Base-by-base conservation (phyloP, 495 filamentous ascomycete species). In the Penicillium steckii region DNA sequence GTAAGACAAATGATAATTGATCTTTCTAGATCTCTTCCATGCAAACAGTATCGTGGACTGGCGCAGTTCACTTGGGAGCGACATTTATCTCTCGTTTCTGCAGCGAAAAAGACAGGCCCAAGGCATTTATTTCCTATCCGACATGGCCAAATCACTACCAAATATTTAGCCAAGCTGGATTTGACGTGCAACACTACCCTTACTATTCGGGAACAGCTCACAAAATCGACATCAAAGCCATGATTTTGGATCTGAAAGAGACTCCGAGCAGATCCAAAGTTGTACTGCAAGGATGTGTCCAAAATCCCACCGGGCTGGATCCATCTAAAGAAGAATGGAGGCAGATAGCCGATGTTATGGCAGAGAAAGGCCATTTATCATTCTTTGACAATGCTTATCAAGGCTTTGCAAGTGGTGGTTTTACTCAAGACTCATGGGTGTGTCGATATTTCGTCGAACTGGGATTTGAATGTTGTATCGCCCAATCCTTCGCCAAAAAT, bases 1-100 rank as follows among this genome's bases (percentile, higher is more conserved):
- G n/a, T n/a, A n/a, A n/a, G n/a, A n/a, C n/a, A n/a, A n/a, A n/a
- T n/a, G 47, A 4, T 38, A 25, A 8, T 17, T 17, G 18, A 19
- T 25, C 7, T 50, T 50, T 17, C 15, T 50, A 10, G 19, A 23
- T 13, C 38, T 41, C 44, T 10, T 64, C 58, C 21, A 55, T 69
- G 1, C 87, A 90, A 66, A 90, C 90, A 55, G 86, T 95, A 69
- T 92, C 89, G 30, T 90, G 90, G 50, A 95, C 90, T 15, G 90
- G 90, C 45, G 88, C 90, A 21, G 81, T 91, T 21, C 87, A 91
- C 55, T 70, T 94, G 4, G 90, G 86, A 44, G 89, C 85, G 41
- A 77, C 86, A 50, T 91, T 95, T 73, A 80, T 93, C 35, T 73
- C 83, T 50, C n/a, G n/a, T n/a, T n/a, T n/a, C n/a, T n/a, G n/a